phyloP scores from a whole-genome alignment of 2,329 filamentous ascomycete species.

The Drechslerella coelobrocha region DNA sequence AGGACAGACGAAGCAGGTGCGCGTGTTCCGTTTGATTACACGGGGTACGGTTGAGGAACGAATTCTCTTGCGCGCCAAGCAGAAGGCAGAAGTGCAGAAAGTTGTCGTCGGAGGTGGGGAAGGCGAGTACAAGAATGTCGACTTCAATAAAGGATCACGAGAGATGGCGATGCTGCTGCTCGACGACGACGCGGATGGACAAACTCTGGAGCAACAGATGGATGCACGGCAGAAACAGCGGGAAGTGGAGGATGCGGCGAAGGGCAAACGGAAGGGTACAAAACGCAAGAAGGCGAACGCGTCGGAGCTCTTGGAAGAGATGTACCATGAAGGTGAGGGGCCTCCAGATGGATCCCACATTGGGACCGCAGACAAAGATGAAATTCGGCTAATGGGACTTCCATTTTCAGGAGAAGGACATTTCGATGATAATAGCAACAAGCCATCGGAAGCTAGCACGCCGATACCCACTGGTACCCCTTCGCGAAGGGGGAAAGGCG shows the following conservation, averaged over 20 bases:
- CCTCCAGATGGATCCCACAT: background rate
- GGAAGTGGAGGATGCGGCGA: constrained; percentile 63
- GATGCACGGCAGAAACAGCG: constrained; percentile 57
- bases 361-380: constrained; percentile 11
- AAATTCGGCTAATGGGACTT: constrained; percentile 55
- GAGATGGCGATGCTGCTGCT: constrained; percentile 99
- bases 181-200: constrained; percentile 78
- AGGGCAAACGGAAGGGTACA: constrained; percentile 66
- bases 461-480: constrained; percentile 68
- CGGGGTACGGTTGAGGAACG: constrained; percentile 96
- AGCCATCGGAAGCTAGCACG: constrained; percentile 84
- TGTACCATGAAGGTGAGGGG: constrained; percentile 96
- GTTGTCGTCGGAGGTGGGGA: constrained; percentile 92
- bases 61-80: constrained; percentile 92
- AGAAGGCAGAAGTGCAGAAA: constrained; percentile 98
- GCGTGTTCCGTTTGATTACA: constrained; percentile 96
- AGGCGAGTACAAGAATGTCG: constrained; percentile 71
- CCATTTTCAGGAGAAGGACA: constrained; percentile 79
- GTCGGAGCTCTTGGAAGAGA: constrained; percentile 73
- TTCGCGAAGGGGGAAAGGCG: constrained; percentile 63
- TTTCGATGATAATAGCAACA: constrained; percentile 84
- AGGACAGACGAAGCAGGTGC: constrained; percentile 90
- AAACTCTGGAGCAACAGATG: constrained; percentile 61
- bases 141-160: constrained; percentile 90
- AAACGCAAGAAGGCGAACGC: constrained; percentile 63